These are phyloP conservation scores for Passiflora organensis DNA, from an alignment of 345 rosid species.

Conservation along the genomic window DNA sequence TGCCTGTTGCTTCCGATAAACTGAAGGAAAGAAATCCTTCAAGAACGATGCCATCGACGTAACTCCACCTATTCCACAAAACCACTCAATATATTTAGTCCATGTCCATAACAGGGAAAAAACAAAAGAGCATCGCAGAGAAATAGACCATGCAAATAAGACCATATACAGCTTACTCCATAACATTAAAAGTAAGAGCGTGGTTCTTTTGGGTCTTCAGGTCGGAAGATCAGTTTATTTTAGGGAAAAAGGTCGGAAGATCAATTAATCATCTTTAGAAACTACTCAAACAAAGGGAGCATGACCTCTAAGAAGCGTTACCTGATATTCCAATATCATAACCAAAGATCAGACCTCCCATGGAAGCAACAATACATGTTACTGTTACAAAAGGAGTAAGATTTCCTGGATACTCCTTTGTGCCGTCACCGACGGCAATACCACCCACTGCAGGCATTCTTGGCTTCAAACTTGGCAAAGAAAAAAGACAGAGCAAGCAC, in stretches of 20 bases:
- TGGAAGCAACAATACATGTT: slow-evolving; percentile 90
- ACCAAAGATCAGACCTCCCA: slow-evolving; percentile 98
- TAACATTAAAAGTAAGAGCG: neutral
- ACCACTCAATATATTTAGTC: neutral
- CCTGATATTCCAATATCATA: slow-evolving; percentile 97
- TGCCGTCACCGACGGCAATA: slow-evolving; percentile 39
- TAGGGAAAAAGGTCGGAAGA: too few species aligned
- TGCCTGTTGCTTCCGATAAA: slow-evolving; percentile 44
- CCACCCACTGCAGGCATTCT: slow-evolving; percentile 21
- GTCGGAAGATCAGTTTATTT: too few species aligned
- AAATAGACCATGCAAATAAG: neutral
- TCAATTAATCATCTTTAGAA: too few species aligned
- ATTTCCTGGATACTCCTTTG: slow-evolving; percentile 68
- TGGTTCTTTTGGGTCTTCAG: neutral
- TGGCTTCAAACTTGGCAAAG: neutral
- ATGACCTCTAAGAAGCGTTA: slow-evolving; percentile 17
- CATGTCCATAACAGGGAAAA: neutral
- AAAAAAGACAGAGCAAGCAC: neutral
- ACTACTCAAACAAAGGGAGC: too few species aligned
- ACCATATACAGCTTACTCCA: neutral
- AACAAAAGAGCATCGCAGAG: neutral
- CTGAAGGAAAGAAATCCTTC: slow-evolving; percentile 62
- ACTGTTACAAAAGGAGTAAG: slow-evolving; percentile 67
- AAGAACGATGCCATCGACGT: slow-evolving; percentile 76
- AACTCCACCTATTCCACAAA: slow-evolving; percentile 64